These are phyloP conservation scores for Polytrichum commune DNA, from an alignment of 225 moss, liverwort and hornwort genomes.

Conservation along the genomic window DNA sequence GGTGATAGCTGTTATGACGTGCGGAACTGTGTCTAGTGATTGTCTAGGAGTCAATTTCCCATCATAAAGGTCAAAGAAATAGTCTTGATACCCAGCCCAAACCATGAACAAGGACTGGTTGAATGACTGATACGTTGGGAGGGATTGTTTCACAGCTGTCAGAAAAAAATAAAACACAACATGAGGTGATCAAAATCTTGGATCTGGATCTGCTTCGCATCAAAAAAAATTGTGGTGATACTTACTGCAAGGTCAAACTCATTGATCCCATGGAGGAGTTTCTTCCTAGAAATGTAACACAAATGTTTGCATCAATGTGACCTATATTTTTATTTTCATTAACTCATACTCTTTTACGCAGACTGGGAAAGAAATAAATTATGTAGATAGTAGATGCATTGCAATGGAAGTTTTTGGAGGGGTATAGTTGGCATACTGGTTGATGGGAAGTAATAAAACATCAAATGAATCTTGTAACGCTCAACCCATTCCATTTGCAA, in stretches of 20 bases:
- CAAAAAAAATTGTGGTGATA: background rate
- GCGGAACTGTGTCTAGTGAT: constrained; percentile 12
- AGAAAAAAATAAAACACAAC: background rate
- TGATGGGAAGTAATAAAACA: constrained; percentile 18
- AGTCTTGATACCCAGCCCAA: constrained; percentile 40
- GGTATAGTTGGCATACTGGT: constrained; percentile 12
- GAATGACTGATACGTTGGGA: constrained; percentile 31
- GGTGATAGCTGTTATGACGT: constrained; percentile 29
- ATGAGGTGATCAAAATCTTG: background rate
- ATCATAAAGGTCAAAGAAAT: constrained; percentile 39
- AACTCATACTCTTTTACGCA: no score
- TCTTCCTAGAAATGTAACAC: no score
- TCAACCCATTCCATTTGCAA: constrained; percentile 50
- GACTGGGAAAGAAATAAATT: no score
- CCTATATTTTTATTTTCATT: background rate
- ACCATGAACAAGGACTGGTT: constrained; percentile 35
- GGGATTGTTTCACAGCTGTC: constrained; percentile 29
- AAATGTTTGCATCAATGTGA: no score
- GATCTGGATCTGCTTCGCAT: background rate
- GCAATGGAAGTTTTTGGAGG: background rate
- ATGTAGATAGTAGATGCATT: no score
- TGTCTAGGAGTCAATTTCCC: constrained; percentile 11
- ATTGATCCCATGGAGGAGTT: no score
- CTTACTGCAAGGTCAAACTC: no score
- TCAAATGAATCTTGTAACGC: constrained; percentile 26